Base-by-base conservation (phyloP, 2,329 filamentous ascomycete species). In the Talaromyces sp. region DNA sequence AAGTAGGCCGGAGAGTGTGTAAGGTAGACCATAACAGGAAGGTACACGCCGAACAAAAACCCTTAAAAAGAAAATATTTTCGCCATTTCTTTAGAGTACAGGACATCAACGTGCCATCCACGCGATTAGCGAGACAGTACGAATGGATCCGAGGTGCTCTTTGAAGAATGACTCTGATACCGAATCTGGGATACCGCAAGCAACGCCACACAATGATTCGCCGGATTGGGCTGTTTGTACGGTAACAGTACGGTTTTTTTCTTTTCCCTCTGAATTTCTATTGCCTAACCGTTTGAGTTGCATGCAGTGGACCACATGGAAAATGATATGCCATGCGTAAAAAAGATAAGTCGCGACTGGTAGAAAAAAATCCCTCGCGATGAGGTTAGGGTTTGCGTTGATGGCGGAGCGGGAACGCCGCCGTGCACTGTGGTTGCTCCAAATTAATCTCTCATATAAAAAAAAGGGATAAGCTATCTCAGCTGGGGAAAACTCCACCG, bases 371-470 rank as follows among this genome's bases (percentile, higher is more conserved):
- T 65, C 45, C 63, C 63, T 65, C 63, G 62, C 22, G 31, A 58
- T 7, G 47, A 35, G n/a, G 5, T 35, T 59, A 59, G 56, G 56
- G 56, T 45, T 59, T 31, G 22, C 24, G 33, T 22, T 22, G 50
- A 35, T 4, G 16, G 31, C 31, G 50, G 50, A 22, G 52, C 52
- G 52, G 52, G 33, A 56, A 14, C 56, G 56, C 10, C n/a, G 13
- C 14, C 5, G 22, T 19, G 33, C 43, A 37, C n/a, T 56, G 24
- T 65, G 63, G 63, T 65, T 65, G 63, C 35, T 60, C 48, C 48
- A 56, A 65, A 65, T 62, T 57, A 65, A 61, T 65, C 63, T 65
- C 63, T 65, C 63, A 65, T 65, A 65, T 45, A 19, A 58, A 39
- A 56, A 56, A 37, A 19, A 3, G 10, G 9, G 52, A 37, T 33